Percentiles rank a stretch among this genome's conserved stretches.
Conservation (phyloP, 345 rosid genomes). For the Conringia planisiliqua region DNA sequence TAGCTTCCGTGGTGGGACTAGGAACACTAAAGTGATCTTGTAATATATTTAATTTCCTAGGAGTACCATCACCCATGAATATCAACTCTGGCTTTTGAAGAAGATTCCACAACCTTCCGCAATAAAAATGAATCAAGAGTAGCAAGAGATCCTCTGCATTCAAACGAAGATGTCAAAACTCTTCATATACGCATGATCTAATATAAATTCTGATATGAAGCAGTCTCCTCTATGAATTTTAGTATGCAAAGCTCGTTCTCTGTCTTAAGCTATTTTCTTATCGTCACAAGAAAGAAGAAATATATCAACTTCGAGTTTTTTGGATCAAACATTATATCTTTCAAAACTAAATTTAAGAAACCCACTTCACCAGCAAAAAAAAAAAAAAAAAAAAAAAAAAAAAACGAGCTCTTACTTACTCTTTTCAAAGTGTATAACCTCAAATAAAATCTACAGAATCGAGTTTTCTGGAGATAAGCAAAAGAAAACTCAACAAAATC, state of each 20-base stretch:
- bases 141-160: background rate
- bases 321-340: background rate
- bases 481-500: background rate
- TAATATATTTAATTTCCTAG: slow-evolving; percentile 58
- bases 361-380: background rate
- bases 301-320: background rate
- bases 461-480: background rate
- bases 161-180: background rate
- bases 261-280: background rate
- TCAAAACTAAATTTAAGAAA: background rate
- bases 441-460: background rate
- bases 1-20: slow-evolving; percentile 33
- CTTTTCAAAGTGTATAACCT: background rate
- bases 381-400: background rate
- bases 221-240: background rate
- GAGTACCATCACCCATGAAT: slow-evolving; percentile 71
- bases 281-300: background rate
- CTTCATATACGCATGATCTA: background rate
- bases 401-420: background rate
- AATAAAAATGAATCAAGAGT: background rate
- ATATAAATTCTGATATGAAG: background rate
- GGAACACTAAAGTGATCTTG: slow-evolving; percentile 70
- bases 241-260: background rate
- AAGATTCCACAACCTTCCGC: slow-evolving; percentile 6
- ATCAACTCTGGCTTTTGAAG: slow-evolving; percentile 5